phyloP scores from a whole-genome alignment of 2,329 filamentous ascomycete species.

The Alternaria sp. region DNA sequence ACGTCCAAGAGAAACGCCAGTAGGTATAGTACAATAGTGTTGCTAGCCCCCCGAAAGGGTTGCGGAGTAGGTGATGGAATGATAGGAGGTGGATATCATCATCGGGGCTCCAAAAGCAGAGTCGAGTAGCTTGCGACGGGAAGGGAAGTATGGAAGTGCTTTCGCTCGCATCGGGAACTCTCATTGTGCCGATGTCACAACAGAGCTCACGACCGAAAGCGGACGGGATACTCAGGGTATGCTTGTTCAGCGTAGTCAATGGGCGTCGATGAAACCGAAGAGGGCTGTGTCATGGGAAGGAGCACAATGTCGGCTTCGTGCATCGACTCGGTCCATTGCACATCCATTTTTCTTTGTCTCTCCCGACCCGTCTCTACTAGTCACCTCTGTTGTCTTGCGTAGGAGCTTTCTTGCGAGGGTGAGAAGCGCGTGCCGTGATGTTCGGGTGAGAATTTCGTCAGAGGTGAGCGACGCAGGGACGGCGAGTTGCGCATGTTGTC shows the following conservation, averaged over 20 bases:
- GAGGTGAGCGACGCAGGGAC: slow-evolving; percentile 44
- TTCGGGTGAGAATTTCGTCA: slow-evolving; percentile 37
- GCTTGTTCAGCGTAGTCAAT: slow-evolving; percentile 22
- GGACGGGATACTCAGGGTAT: slow-evolving; percentile 6
- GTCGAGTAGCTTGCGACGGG: slow-evolving; percentile 11
- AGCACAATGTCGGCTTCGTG: slow-evolving; percentile 48
- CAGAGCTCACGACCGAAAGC: not conserved
- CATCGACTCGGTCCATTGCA: slow-evolving; percentile 48
- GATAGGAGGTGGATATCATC: not conserved
- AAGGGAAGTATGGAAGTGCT: slow-evolving; percentile 7
- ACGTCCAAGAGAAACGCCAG: slow-evolving; percentile 6
- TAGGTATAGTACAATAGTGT: slow-evolving; percentile 10
- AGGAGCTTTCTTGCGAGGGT: slow-evolving; percentile 39
- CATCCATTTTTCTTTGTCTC: slow-evolving; percentile 47
- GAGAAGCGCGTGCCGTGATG: slow-evolving; percentile 30
- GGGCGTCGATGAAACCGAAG: slow-evolving; percentile 36
- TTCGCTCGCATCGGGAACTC: not conserved
- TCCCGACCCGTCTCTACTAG: slow-evolving; percentile 45
- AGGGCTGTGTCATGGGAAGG: slow-evolving; percentile 40
- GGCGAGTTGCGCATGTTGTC: slow-evolving; percentile 42
- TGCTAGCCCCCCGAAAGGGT: not conserved
- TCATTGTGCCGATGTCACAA: not conserved
- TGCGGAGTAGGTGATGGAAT: not conserved
- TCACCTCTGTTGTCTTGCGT: slow-evolving; percentile 43
- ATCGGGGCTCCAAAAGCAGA: not conserved